Evolutionary conservation across 2,329 filamentous ascomycete species (phyloP).

Genomic region (Beauveria sp.): DNA sequence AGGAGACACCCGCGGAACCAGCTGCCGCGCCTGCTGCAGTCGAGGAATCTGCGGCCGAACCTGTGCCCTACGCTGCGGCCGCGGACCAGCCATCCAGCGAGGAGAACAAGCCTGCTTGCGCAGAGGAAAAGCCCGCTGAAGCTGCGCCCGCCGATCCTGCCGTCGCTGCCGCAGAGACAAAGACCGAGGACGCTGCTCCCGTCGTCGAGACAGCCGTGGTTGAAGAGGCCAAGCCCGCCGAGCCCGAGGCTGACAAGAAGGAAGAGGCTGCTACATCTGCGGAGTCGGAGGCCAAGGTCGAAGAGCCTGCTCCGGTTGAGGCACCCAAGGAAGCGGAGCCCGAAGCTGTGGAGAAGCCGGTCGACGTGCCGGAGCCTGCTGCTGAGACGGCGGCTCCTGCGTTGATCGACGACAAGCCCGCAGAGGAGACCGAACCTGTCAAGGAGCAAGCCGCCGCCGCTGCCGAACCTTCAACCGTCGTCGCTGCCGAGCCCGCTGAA

Average conservation of each 20-base stretch:
- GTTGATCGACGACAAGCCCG: not conserved
- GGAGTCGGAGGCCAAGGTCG: not conserved
- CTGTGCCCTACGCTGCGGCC: not conserved
- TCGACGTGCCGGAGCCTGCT: not conserved
- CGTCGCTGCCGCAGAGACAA: not conserved
- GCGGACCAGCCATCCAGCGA: not conserved
- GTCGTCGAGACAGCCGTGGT: not conserved
- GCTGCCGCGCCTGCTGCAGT: not conserved
- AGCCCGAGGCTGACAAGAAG: slow-evolving; percentile 9
- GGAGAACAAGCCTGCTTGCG: not conserved
- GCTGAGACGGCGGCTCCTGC: slow-evolving; percentile 7
- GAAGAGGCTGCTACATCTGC: slow-evolving; percentile 7
- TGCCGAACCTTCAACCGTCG: slow-evolving; percentile 7
- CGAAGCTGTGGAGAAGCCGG: not conserved
- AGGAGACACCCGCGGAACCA: slow-evolving; percentile 6
- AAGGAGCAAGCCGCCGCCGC: not conserved
- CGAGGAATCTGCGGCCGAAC: not conserved
- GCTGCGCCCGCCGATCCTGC: not conserved
- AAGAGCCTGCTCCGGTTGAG: not conserved
- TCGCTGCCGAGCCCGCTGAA: slow-evolving; percentile 1
- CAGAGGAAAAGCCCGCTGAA: not conserved
- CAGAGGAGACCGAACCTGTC: slow-evolving; percentile 14
- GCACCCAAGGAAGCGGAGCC: not conserved
- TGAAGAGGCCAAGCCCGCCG: not conserved
- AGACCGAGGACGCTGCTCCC: not conserved